Percentiles rank a stretch among this genome's conserved stretches.
phyloP scores from a whole-genome alignment of 441 rosid genomes.

The Francoa sonchifolia region DNA sequence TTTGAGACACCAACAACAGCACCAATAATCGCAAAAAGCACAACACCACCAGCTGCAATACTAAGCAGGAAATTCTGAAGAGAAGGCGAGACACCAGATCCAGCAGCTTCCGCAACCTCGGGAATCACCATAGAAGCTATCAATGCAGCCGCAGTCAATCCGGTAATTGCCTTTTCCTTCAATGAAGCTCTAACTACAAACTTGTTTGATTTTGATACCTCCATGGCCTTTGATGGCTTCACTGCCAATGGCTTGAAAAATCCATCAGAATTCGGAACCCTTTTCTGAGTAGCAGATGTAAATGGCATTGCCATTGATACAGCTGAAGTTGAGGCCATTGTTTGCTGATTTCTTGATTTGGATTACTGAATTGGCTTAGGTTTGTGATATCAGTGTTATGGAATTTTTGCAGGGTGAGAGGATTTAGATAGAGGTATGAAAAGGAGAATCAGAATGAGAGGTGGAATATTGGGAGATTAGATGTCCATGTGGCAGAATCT shows the following conservation, averaged over 20 bases:
- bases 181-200: slow-evolving; percentile 52
- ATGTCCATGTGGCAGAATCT: slow-evolving; percentile 49
- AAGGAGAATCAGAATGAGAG: slow-evolving; percentile 15
- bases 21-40: slow-evolving; percentile 44
- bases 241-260: slow-evolving; percentile 39
- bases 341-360: slow-evolving; percentile 2
- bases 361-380: not conserved
- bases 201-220: slow-evolving; percentile 15
- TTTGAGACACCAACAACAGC: slow-evolving; percentile 65
- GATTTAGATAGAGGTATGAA: not conserved
- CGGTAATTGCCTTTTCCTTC: slow-evolving; percentile 57
- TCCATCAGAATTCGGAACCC: slow-evolving; percentile 20
- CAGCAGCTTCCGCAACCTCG: slow-evolving; percentile 69
- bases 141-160: slow-evolving; percentile 57
- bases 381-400: not conserved
- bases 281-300: slow-evolving; percentile 25
- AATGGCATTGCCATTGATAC: slow-evolving; percentile 55
- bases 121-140: slow-evolving; percentile 69
- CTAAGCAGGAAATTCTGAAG: slow-evolving; percentile 90
- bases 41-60: slow-evolving; percentile 67
- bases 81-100: slow-evolving; percentile 42
- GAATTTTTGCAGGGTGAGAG: not conserved
- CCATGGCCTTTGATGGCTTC: slow-evolving; percentile 26
- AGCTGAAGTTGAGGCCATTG: slow-evolving; percentile 62
- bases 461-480: slow-evolving; percentile 22